A percentile compares a stretch with the other conserved stretches of the same genome.
phyloP scores from a whole-genome alignment of 345 rosid species.

The Turnera subulata region DNA sequence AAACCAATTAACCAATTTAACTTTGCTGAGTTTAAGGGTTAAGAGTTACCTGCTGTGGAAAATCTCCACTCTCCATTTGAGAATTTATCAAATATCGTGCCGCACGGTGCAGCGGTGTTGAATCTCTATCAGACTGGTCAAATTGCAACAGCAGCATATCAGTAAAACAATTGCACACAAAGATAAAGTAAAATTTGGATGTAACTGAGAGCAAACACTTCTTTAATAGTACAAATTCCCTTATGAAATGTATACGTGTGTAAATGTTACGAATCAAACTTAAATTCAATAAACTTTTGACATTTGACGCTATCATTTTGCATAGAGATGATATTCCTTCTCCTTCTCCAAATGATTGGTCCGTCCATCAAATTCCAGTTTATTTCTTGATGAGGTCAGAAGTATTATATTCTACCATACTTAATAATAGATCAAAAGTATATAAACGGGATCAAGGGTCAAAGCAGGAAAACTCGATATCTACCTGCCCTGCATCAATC shows the following conservation, averaged over 20 bases:
- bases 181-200: background rate
- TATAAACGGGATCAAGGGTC: no score
- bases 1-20: background rate
- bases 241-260: no score
- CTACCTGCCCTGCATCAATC: conserved; percentile 64
- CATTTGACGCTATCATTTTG: no score
- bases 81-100: conserved; percentile 24
- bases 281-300: no score
- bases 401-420: background rate
- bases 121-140: conserved; percentile 6
- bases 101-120: conserved; percentile 25
- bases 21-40: background rate
- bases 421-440: background rate
- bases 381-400: no score
- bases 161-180: background rate
- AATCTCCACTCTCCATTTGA: conserved; percentile 32
- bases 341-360: no score
- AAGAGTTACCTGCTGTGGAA: conserved; percentile 26
- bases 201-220: no score
- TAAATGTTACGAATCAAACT: no score
- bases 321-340: no score
- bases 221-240: no score
- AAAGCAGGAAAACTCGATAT: conserved; percentile 1
- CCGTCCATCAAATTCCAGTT: no score
- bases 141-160: no score